Conservation (phyloP, 352 stramenopile genomes). For the Phytophthora citricola region DNA sequence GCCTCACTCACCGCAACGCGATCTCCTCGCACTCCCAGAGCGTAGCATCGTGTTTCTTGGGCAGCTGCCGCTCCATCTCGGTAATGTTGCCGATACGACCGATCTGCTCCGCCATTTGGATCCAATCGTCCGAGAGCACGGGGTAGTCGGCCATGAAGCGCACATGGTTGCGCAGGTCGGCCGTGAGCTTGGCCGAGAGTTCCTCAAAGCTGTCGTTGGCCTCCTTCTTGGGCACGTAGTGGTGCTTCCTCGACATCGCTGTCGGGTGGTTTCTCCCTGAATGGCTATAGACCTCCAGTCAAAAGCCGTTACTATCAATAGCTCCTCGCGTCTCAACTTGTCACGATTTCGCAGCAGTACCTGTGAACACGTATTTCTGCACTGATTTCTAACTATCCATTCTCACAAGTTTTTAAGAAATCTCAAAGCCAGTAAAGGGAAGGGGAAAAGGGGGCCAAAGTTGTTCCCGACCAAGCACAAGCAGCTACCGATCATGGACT, state of each 20-base stretch:
- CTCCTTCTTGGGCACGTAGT: constrained; percentile 67
- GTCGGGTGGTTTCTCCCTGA: constrained; percentile 31
- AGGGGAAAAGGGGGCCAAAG: constrained; percentile 1
- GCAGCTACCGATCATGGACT: constrained; percentile 31
- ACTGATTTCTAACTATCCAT: constrained; percentile 1
- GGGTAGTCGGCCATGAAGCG: constrained; percentile 89
- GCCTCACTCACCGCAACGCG: constrained; percentile 58
- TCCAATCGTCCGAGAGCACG: constrained; percentile 90
- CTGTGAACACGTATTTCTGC: too few relatives aligned
- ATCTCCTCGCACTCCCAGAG: constrained; percentile 93
- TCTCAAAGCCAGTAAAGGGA: constrained; percentile 23
- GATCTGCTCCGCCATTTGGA: constrained; percentile 89
- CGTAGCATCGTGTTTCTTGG: constrained; percentile 87
- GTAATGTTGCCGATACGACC: constrained; percentile 90
- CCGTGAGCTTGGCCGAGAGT: constrained; percentile 86
- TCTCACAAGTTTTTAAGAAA: constrained; percentile 1
- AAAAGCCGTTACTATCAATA: constrained; percentile 1
- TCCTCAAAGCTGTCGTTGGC: constrained; percentile 77
- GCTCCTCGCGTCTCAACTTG: constrained; percentile 10
- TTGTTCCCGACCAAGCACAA: constrained; percentile 32
- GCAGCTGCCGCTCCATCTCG: constrained; percentile 87
- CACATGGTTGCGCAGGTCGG: constrained; percentile 87
- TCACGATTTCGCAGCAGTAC: too few relatives aligned
- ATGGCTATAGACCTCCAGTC: constrained; percentile 1
- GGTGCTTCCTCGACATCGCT: constrained; percentile 56